These are phyloP conservation scores for Oxyria digyna DNA, from an alignment of 148 eudicot genomes.

Conservation along the genomic window DNA sequence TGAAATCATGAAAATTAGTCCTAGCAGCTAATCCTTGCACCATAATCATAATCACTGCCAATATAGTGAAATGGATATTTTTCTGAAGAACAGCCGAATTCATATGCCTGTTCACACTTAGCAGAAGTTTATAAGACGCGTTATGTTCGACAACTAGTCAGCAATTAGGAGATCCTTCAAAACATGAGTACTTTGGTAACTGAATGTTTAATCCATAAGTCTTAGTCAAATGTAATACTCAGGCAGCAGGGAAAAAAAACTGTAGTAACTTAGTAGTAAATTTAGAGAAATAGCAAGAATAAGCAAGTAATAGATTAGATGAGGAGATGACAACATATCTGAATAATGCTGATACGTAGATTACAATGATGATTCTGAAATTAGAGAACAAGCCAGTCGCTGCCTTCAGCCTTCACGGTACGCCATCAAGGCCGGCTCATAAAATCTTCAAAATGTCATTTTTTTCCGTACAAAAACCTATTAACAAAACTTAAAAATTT, in stretches of 20 bases:
- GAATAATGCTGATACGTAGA: not conserved
- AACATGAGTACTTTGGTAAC: too few relatives aligned
- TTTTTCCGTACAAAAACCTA: too few relatives aligned
- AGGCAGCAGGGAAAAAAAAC: too few relatives aligned
- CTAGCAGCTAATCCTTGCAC: constrained; percentile 1
- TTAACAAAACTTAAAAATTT: not conserved
- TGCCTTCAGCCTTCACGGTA: too few relatives aligned
- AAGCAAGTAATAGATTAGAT: not conserved
- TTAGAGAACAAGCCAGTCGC: too few relatives aligned
- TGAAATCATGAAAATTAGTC: not conserved
- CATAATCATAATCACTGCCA: too few relatives aligned
- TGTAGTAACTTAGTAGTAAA: not conserved
- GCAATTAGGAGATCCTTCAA: not conserved
- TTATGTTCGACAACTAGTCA: not conserved
- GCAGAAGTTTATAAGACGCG: too few relatives aligned
- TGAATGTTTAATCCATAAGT: not conserved
- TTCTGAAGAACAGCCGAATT: not conserved
- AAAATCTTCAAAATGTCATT: too few relatives aligned
- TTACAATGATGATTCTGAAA: not conserved
- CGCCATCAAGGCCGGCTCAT: too few relatives aligned
- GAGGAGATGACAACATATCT: not conserved
- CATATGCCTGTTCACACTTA: not conserved
- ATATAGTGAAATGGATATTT: too few relatives aligned
- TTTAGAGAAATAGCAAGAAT: not conserved
- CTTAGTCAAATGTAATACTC: not conserved